Evolutionary conservation across 345 rosid genomes (phyloP).

Genomic region (Turritis glabra): DNA sequence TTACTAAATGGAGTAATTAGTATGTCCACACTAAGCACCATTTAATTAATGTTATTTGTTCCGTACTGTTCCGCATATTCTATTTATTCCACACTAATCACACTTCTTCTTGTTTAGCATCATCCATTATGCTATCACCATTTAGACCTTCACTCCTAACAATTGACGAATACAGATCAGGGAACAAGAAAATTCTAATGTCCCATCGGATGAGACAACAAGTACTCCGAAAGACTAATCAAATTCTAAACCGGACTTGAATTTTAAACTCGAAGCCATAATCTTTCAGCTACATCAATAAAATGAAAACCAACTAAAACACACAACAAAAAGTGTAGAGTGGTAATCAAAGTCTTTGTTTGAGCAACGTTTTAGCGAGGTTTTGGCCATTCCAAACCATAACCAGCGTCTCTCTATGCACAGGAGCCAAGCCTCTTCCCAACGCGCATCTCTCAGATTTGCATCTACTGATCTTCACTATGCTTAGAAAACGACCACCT

Average conservation of each 20-base stretch:
- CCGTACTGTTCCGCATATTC: too few relatives aligned
- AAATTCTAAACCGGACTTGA: neutral
- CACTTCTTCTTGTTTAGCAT: too few relatives aligned
- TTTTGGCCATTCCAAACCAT: conserved; percentile 51
- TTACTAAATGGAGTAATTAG: too few relatives aligned
- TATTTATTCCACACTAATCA: too few relatives aligned
- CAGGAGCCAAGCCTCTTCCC: conserved; percentile 30
- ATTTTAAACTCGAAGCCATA: neutral
- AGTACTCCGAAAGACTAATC: neutral
- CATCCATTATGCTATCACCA: too few relatives aligned
- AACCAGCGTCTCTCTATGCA: conserved; percentile 62
- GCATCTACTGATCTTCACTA: conserved; percentile 67
- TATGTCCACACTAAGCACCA: too few relatives aligned
- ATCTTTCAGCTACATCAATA: neutral
- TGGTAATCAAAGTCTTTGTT: conserved; percentile 56
- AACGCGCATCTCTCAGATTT: conserved; percentile 42
- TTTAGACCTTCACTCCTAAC: too few relatives aligned
- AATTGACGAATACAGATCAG: too few relatives aligned
- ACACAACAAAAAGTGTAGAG: neutral
- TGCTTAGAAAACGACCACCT: conserved; percentile 43
- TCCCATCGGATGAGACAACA: too few relatives aligned
- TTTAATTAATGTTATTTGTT: too few relatives aligned
- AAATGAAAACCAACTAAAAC: neutral
- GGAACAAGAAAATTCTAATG: too few relatives aligned
- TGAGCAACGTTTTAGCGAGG: conserved; percentile 48